These are phyloP conservation scores for Trichosanthes truncata DNA, from an alignment of 306 rosid species.

Conservation along the genomic window DNA sequence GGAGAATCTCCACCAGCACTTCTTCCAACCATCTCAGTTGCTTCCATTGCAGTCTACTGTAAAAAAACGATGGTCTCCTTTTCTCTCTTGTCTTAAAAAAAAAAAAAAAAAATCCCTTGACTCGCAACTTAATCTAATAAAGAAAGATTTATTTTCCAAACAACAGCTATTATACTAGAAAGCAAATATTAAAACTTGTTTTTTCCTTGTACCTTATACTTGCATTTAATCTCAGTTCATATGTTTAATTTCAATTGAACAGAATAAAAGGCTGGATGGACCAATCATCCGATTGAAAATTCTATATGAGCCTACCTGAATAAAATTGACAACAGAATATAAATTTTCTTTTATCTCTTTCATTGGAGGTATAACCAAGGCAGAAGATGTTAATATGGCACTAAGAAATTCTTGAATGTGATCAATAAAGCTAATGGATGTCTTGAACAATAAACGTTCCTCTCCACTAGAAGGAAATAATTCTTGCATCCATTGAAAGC, in stretches of 20 bases:
- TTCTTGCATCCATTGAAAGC: conserved; percentile 85
- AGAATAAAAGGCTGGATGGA: neutral
- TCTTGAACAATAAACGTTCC: conserved; percentile 66
- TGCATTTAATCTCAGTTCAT: neutral
- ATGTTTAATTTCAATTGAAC: neutral
- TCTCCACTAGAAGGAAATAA: conserved; percentile 48
- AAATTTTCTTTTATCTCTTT: conserved; percentile 37
- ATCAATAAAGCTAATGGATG: conserved; percentile 76
- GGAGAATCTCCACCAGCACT: neutral
- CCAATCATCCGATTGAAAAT: neutral
- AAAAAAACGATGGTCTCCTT: neutral
- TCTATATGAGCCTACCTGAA: conserved; percentile 37
- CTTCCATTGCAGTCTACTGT: neutral
- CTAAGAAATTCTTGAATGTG: conserved; percentile 90
- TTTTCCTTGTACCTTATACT: neutral
- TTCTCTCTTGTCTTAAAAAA: too few relatives aligned
- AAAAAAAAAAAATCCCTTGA: neutral
- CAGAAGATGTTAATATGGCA: conserved; percentile 53
- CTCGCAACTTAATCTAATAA: neutral
- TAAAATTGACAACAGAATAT: conserved; percentile 46
- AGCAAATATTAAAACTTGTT: neutral
- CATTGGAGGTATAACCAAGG: conserved; percentile 74
- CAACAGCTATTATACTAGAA: neutral
- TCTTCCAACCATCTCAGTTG: neutral
- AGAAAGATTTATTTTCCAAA: neutral